Evolutionary conservation across 306 rosid genomes (phyloP), one percentile per base, ranked within the genome.

Genomic region (Astragalus glycyphyllos): DNA sequence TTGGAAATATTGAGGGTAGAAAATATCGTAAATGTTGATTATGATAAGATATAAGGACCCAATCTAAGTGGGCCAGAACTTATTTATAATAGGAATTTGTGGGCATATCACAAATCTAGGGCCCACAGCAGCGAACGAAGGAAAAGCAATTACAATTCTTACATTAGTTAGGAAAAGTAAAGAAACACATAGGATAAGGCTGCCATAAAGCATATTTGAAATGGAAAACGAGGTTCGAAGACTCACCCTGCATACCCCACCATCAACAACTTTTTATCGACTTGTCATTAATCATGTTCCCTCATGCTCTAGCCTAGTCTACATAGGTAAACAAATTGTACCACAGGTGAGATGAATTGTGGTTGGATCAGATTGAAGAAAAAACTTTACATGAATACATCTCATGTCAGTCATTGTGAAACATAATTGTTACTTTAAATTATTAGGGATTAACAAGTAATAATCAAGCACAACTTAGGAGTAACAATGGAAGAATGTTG

Each of bases 161-260:
- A 15, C 75, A 59, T 34, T 41, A 12, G 66, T 20, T 20, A n/a
- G 51, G 66, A 51, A 44, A 47, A 69, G 67, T 41, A 75, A 15
- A 66, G 15, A 35, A 45, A 32, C 11, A 29, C 4, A 53, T 6
- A 37, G 34, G 41, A 60, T 26, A 83, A 83, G 82, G 84, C 82
- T 79, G 77, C 84, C 82, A 73, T 49, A 67, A 80, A 54, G 70
- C 68, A 75, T 62, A 57, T 68, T 67, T 67, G 37, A 79, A 78
- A 69, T 76, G 51, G 64, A 42, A 65, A 49, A 56, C 69, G 55
- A 69, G 68, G 54, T 11, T 55, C 11, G 47, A 66, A 50, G 16
- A 48, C 48, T 38, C 16, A n/a, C 55, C 46, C 5, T 11, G 0
- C 44, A 4, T 45, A 20, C 71, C 75, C 62, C 73, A 34, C 72